Evolutionary conservation across 177 flowering plant species (phyloP).

Genomic region (Vitis hybrid): DNA sequence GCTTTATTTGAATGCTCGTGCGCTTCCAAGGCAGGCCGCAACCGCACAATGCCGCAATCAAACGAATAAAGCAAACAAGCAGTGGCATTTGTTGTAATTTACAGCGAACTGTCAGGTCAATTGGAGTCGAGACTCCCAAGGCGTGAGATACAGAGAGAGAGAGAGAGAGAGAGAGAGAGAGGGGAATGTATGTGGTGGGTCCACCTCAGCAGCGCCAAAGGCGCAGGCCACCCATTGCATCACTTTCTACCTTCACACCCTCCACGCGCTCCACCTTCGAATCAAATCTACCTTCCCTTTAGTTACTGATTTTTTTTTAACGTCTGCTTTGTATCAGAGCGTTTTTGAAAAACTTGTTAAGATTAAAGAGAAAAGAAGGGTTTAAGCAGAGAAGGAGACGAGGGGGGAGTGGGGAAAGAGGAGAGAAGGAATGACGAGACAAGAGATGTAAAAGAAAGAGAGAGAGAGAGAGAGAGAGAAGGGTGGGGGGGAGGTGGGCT

Average conservation of each 20-base stretch:
- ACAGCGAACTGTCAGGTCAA: neutral
- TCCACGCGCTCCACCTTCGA: conserved; percentile 3
- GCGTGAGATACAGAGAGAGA: conserved; percentile 7
- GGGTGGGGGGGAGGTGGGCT: conserved; percentile 1
- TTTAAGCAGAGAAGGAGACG: neutral
- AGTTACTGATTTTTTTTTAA: no score
- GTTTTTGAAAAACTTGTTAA: no score
- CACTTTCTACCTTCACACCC: neutral
- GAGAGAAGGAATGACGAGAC: conserved; percentile 19
- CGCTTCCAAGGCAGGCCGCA: neutral
- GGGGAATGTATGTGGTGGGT: conserved; percentile 16
- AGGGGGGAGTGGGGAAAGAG: neutral
- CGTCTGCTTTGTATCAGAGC: no score
- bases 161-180: conserved; percentile 3
- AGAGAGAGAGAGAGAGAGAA: neutral
- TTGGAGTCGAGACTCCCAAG: neutral
- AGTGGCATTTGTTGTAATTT: neutral
- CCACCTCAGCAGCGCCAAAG: conserved; percentile 27
- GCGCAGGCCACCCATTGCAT: conserved; percentile 27
- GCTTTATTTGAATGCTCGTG: conserved; percentile 19
- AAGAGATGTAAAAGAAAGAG: conserved; percentile 13
- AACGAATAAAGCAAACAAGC: neutral
- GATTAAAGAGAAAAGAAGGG: no score
- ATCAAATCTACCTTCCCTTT: neutral
- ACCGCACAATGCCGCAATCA: no score